Evolutionary conservation across 129 eudicot genomes (phyloP).

Genomic region (Flaveria sonorensis): DNA sequence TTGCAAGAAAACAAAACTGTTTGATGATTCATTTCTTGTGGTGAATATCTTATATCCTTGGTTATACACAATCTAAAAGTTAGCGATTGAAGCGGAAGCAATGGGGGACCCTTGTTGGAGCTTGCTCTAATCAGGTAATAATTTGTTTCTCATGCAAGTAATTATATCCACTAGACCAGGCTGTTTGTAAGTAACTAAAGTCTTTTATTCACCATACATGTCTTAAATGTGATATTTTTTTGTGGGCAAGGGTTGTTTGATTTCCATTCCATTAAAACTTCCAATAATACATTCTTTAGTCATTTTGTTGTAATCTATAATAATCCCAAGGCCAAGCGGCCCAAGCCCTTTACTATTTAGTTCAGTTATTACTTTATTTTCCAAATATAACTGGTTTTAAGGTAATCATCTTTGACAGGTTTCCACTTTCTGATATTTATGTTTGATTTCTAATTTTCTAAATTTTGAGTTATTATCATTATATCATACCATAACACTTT

Average conservation of each 20-base stretch:
- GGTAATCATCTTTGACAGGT: not conserved
- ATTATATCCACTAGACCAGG: not conserved
- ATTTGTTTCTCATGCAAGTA: not conserved
- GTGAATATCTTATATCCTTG: constrained; percentile 76
- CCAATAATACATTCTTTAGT: not conserved
- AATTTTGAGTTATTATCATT: not conserved
- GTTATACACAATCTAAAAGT: constrained; percentile 79
- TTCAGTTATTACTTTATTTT: no score
- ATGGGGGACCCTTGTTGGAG: constrained; percentile 97
- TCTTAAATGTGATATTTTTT: not conserved
- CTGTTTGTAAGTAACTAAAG: not conserved
- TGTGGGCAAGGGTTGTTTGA: not conserved
- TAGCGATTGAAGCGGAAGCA: constrained; percentile 98
- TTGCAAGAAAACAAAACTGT: constrained; percentile 84
- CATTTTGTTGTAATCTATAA: not conserved
- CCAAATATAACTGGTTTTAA: no score
- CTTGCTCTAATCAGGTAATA: constrained; percentile 90
- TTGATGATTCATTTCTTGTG: constrained; percentile 89
- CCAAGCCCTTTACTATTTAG: not conserved
- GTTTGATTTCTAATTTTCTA: not conserved
- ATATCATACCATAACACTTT: not conserved
- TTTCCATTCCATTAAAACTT: not conserved
- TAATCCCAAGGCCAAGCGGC: not conserved
- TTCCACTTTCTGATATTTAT: not conserved
- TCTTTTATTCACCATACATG: not conserved